A percentile compares a stretch with the other conserved stretches of the same genome.
Evolutionary conservation across 2,329 filamentous ascomycete genomes (phyloP).

Genomic region (Zopfia rhizophila): DNA sequence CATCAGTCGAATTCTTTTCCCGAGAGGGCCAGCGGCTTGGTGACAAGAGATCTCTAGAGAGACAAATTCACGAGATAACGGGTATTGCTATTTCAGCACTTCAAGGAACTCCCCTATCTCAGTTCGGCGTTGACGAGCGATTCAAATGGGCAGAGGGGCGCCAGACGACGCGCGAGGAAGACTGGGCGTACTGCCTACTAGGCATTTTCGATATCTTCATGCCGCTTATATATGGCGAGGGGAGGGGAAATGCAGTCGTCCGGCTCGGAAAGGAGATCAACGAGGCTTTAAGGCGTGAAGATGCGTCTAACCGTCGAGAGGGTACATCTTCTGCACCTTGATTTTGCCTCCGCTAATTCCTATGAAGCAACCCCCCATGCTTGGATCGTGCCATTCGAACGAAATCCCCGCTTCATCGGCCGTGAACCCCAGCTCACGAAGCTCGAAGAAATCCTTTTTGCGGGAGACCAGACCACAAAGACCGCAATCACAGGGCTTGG

Average conservation of each 20-base stretch:
- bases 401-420: conserved; percentile 30
- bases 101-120: conserved; percentile 4
- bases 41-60: conserved; percentile 3
- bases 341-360: too few species aligned
- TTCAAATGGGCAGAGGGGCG: conserved; percentile 25
- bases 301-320: too few species aligned
- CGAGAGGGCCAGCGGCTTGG: conserved; percentile 1
- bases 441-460: conserved; percentile 22
- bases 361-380: too few species aligned
- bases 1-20: conserved; percentile 12
- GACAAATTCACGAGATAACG: conserved; percentile 16
- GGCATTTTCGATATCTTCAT: conserved; percentile 26
- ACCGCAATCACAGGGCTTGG: too few species aligned
- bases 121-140: conserved; percentile 23
- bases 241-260: conserved; percentile 25
- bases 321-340: too few species aligned
- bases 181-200: conserved; percentile 24
- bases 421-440: too few species aligned
- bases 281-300: too few species aligned
- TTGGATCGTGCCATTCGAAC: too few species aligned
- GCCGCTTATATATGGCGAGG: conserved; percentile 38
- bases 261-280: conserved; percentile 19
- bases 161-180: conserved; percentile 29
- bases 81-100: conserved; percentile 17
- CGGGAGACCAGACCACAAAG: too few species aligned